Evolutionary conservation across 2,329 filamentous ascomycete species (phyloP).

Genomic region (Blumeria hordei): DNA sequence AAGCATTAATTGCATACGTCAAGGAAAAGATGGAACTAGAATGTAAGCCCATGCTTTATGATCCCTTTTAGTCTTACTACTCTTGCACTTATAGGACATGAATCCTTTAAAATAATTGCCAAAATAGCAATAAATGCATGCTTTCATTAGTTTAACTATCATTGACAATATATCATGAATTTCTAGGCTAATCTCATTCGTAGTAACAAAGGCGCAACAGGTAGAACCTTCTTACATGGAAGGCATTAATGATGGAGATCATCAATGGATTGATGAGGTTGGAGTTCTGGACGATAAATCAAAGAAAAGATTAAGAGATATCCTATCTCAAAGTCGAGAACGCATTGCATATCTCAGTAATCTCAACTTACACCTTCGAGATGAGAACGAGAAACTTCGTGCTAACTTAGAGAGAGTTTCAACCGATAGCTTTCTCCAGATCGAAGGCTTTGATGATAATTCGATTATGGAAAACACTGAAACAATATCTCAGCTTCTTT

Average conservation of each 20-base stretch:
- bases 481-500: too few species aligned
- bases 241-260: too few species aligned
- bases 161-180: too few species aligned
- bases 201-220: too few species aligned
- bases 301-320: not conserved
- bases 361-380: not conserved
- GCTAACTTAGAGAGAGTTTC: not conserved
- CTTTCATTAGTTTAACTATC: too few species aligned
- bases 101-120: too few species aligned
- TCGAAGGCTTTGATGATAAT: too few species aligned
- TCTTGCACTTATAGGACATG: too few species aligned
- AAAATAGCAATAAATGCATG: too few species aligned
- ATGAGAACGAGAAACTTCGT: not conserved
- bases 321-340: not conserved
- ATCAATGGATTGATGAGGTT: not conserved
- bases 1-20: not conserved
- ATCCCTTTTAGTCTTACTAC: not conserved
- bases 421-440: not conserved
- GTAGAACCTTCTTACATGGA: too few species aligned
- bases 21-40: not conserved
- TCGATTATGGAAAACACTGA: too few species aligned
- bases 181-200: too few species aligned
- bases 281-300: not conserved
- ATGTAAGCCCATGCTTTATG: not conserved
- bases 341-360: not conserved